These are phyloP conservation scores for Stagonosporopsis vannaccii DNA, from an alignment of 2,329 filamentous ascomycete species.

Conservation along the genomic window DNA sequence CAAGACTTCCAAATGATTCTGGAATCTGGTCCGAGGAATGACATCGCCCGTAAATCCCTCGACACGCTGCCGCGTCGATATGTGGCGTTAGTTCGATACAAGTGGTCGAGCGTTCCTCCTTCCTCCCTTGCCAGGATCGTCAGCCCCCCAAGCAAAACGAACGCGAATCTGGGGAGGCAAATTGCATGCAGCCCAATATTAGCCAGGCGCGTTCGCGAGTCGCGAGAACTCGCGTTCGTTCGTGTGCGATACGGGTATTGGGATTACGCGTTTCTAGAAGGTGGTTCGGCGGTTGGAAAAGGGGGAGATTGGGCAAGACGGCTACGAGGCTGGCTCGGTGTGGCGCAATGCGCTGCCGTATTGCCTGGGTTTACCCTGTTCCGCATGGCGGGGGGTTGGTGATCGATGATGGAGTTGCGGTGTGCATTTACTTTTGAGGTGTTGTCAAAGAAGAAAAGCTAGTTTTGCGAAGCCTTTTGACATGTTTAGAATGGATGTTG, in stretches of 20 bases:
- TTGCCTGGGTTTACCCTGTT: constrained; percentile 19
- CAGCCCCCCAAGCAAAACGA: constrained; percentile 11
- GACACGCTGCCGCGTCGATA: constrained; percentile 2
- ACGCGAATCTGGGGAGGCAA: constrained; percentile 20
- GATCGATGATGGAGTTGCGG: constrained; percentile 16
- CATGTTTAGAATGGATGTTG: background rate
- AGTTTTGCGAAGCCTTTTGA: background rate
- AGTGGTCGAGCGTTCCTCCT: background rate
- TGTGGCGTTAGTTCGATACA: constrained; percentile 20
- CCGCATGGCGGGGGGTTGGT: constrained; percentile 9
- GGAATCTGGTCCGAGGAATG: constrained; percentile 14
- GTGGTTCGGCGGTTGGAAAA: constrained; percentile 16
- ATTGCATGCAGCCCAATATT: constrained; percentile 14
- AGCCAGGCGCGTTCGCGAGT: constrained; percentile 9
- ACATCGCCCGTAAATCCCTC: background rate
- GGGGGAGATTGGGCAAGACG: constrained; percentile 19
- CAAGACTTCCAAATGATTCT: constrained; percentile 7
- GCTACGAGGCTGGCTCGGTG: constrained; percentile 20
- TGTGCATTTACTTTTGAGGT: constrained; percentile 10
- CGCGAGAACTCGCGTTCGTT: constrained; percentile 9
- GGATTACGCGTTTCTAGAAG: constrained; percentile 19
- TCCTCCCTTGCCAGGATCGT: constrained; percentile 27
- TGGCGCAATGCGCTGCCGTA: constrained; percentile 25
- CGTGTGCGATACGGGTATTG: constrained; percentile 2
- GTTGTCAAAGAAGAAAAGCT: constrained; percentile 1